phyloP scores from a whole-genome alignment of 441 rosid species.

The Theobroma grandiflorum region DNA sequence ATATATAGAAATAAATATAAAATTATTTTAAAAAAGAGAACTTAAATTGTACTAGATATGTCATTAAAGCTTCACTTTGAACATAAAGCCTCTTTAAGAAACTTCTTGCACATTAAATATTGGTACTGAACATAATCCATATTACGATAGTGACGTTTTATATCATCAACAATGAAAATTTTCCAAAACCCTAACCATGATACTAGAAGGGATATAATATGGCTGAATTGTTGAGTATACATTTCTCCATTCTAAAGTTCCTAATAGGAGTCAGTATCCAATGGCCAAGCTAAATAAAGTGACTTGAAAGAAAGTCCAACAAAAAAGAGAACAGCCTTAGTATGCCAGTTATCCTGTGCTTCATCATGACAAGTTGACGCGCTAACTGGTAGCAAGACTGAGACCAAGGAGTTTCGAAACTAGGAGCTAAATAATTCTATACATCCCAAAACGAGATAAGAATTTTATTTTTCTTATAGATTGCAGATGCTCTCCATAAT shows the following conservation, averaged over 20 bases:
- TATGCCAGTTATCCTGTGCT: constrained; percentile 11
- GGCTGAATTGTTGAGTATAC: neutral
- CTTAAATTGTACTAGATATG: neutral
- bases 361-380: neutral
- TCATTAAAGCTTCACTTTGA: constrained; percentile 16
- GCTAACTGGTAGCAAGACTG: constrained; percentile 1
- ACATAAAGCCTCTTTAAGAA: neutral
- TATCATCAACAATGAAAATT: constrained; percentile 3
- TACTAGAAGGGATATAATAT: neutral
- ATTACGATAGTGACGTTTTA: neutral
- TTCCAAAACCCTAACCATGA: constrained; percentile 11
- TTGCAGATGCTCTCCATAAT: constrained; percentile 14
- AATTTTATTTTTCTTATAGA: neutral
- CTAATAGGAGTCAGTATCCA: neutral
- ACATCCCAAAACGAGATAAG: too few species aligned
- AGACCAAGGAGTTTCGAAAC: neutral
- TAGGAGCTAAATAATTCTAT: neutral
- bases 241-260: neutral
- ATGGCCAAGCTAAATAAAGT: constrained; percentile 1
- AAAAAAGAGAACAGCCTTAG: neutral
- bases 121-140: neutral
- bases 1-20: constrained; percentile 22
- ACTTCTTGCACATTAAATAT: constrained; percentile 5
- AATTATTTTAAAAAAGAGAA: neutral
- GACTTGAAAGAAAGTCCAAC: neutral